phyloP scores from a whole-genome alignment of 192 early-diverging fungal genomes.

The Coemansia sp. region DNA sequence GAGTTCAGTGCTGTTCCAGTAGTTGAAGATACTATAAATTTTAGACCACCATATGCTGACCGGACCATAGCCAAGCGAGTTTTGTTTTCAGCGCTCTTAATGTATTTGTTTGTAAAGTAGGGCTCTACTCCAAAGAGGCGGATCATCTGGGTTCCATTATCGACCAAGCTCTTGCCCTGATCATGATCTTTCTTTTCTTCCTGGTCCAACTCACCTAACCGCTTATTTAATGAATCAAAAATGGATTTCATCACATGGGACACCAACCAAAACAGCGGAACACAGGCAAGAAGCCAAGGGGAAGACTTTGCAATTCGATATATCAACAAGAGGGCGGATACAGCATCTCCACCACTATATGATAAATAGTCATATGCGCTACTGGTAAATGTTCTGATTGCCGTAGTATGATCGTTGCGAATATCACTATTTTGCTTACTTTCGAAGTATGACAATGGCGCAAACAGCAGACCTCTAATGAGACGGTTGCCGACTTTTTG shows the following conservation, averaged over 20 bases:
- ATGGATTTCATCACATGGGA: too few species aligned
- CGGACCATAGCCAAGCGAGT: constrained; percentile 21
- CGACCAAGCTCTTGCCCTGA: background rate
- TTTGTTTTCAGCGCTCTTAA: constrained; percentile 61
- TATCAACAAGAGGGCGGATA: background rate
- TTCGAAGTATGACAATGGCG: too few species aligned
- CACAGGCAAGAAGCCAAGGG: background rate
- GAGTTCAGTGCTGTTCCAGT: background rate
- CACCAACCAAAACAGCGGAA: background rate
- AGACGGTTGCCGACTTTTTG: too few species aligned
- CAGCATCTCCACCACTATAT: background rate
- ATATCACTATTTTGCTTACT: too few species aligned
- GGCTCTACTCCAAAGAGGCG: constrained; percentile 62
- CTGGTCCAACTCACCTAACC: background rate
- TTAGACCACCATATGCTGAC: background rate
- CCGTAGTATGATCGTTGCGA: too few species aligned
- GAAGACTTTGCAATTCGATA: background rate
- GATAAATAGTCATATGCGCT: background rate
- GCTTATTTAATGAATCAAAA: background rate
- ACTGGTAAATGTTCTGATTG: background rate
- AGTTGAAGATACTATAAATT: background rate
- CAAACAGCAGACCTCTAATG: too few species aligned
- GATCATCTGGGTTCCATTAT: constrained; percentile 53
- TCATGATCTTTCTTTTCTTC: background rate
- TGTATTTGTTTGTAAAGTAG: constrained; percentile 59